These are phyloP conservation scores for Microstegium vimineum DNA, from an alignment of 176 grass and related monocot species.

Conservation along the genomic window DNA sequence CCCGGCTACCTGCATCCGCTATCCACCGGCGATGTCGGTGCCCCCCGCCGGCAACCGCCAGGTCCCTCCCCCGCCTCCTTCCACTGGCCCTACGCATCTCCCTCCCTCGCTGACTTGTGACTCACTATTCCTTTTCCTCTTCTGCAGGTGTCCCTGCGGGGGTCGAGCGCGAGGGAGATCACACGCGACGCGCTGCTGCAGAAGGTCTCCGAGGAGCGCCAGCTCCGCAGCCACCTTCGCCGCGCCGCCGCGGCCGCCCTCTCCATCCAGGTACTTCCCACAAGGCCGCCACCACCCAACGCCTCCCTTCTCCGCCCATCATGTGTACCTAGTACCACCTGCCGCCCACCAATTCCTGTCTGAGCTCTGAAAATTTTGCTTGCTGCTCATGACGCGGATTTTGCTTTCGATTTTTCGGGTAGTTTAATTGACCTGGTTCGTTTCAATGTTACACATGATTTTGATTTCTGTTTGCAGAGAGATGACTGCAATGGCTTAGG, in stretches of 20 bases:
- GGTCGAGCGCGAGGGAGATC: constrained; percentile 87
- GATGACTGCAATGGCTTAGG: not conserved
- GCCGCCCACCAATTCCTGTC: not conserved
- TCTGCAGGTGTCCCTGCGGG: constrained; percentile 78
- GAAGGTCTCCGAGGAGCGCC: constrained; percentile 84
- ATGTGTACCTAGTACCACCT: not conserved
- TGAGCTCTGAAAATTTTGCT: not conserved
- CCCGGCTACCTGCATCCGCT: not conserved
- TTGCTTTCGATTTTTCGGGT: not conserved
- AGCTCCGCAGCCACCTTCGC: constrained; percentile 78
- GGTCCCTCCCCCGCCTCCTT: not conserved
- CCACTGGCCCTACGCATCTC: not conserved
- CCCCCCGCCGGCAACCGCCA: constrained; percentile 38
- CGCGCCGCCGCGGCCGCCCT: constrained; percentile 59
- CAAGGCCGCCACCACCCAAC: not conserved
- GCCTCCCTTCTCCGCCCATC: not conserved
- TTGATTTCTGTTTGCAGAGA: not conserved
- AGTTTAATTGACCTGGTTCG: not conserved
- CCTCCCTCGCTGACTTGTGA: not conserved
- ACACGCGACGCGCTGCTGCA: constrained; percentile 83
- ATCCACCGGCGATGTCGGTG: constrained; percentile 43
- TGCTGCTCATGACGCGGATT: not conserved
- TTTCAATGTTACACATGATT: not conserved
- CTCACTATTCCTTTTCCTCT: not conserved
- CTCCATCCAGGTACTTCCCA: constrained; percentile 66